Conservation (phyloP, 2,329 filamentous ascomycete genomes). For the Scorias spongiosa region DNA sequence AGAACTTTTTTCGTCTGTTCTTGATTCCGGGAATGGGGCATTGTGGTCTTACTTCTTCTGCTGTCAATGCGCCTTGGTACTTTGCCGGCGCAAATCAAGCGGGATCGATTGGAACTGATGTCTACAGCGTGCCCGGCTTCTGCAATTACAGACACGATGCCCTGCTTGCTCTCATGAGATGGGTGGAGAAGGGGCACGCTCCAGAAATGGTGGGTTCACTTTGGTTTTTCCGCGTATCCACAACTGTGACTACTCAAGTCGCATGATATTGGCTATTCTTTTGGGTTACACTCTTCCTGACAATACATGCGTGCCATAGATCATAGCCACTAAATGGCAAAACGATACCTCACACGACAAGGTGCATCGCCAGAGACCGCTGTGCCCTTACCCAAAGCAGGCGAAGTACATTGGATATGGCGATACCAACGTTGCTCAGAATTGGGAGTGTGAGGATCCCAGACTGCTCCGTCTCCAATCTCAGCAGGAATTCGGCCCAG, state of each 20-base stretch:
- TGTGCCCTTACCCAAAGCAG: constrained; percentile 21
- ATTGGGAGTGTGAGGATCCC: constrained; percentile 14
- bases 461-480: no score
- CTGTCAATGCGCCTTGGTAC: constrained; percentile 30
- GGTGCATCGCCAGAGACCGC: constrained; percentile 21
- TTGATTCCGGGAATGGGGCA: constrained; percentile 31
- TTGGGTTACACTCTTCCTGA: no score
- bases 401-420: constrained; percentile 15
- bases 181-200: constrained; percentile 24
- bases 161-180: constrained; percentile 22
- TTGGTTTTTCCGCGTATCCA: no score
- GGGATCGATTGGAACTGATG: constrained; percentile 7
- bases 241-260: no score
- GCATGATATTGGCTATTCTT: no score
- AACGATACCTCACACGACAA: constrained; percentile 16
- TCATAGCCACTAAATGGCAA: constrained; percentile 22
- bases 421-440: constrained; percentile 14
- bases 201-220: constrained; percentile 12
- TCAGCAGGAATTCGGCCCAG: no score
- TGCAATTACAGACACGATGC: constrained; percentile 20
- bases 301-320: background rate
- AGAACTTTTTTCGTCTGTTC: constrained; percentile 29
- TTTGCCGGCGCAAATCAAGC: constrained; percentile 26
- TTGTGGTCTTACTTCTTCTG: constrained; percentile 22
- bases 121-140: constrained; percentile 19